Evolutionary conservation across 352 stramenopile species (phyloP), one percentile per base, ranked within the genome.

Genomic region (Pythium guiyangense): DNA sequence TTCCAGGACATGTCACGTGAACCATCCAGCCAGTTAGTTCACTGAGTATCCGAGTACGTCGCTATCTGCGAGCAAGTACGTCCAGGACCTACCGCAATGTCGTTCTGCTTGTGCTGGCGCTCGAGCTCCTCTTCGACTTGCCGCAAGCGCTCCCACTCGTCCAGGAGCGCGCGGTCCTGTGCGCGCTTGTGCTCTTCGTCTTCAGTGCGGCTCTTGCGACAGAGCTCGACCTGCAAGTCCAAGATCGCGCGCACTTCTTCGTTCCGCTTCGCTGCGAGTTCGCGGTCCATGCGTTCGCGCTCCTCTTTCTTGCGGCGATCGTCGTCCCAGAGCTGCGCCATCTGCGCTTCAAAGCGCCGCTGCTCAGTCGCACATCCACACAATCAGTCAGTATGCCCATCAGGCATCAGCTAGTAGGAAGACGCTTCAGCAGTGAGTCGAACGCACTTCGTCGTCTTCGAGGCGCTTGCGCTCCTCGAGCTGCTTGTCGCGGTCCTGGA

Each of bases 271-370:
- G 64, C 49, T 10, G 59, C 63, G 51, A 66, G 66, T 25, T 90
- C 79, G 25, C 66, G 54, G 50, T 92, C 82, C 46, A 57, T 35
- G 1, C 71, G 77, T 4, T 92, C 79, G 31, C 79, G 75, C 27
- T 84, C 74, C 37, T 92, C 82, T 63, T 90, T 92, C 66, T 88
- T 86, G 20, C 80, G 64, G 10, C 77, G 77, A 54, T 92, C 82
- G 34, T 82, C 73, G 27, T 77, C 76, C 79, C 82, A 92, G 12
- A 92, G 64, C 57, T 84, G 67, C 8, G 79, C 76, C 82, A 92
- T 90, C 50, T 65, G 63, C 26, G 49, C 49, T 46, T 92, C 82
- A 20, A 73, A 56, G 20, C 67, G 54, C 43, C 60, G 68, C 77
- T 88, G 49, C 6, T 9, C 5, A 20, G 39, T 20, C 39, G 39